Base-by-base conservation (phyloP, 257 asterid species). In the Mentha longifolia region DNA sequence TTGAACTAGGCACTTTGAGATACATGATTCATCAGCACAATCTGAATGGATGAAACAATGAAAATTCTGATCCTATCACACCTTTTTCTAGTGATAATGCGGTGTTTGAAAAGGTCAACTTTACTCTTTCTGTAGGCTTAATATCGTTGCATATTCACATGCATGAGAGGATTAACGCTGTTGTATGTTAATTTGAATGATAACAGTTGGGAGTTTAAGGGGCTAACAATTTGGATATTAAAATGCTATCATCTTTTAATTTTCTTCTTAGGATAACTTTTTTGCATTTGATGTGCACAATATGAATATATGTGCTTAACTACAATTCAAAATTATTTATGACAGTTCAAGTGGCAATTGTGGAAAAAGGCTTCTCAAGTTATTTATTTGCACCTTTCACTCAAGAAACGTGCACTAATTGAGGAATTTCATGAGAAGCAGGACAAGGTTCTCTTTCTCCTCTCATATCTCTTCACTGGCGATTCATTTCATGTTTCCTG, bases 371-470 rank as follows among this genome's bases (percentile, higher is more conserved):
- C 97, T 41, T 91, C 99, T 45, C 91, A 94, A 83, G 93, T 91
- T 59, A 83, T 94, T 62, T 94, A 91, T 85, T 80, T 94, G 61
- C 99, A 94, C 81, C 75, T 89, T 33, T 85, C 96, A 28, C 83
- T 94, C 82, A 91, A 87, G 95, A 91, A 84, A 67, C 93, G 98
- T 59, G 86, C 93, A 67, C 69, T 94, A 49, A 80, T 94, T 64
- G 95, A 92, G 80, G 99, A 94, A 75, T 70, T 93, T 60, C 95
- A 91, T 45, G 98, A 84, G 88, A 93, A 91, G 80, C 98, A 93
- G 73, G 98, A 87, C 80, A 95, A 93, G 98, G 98, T 90, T 80
- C 65, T 77, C 70, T 78, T 78, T 81, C 77, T 79, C 41, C 41
- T 73, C 67, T 58, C 42, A 65, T 74, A 70, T 67, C 72, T 31